These are phyloP conservation scores for Citrus medica DNA, from an alignment of 345 rosid species.

Conservation along the genomic window DNA sequence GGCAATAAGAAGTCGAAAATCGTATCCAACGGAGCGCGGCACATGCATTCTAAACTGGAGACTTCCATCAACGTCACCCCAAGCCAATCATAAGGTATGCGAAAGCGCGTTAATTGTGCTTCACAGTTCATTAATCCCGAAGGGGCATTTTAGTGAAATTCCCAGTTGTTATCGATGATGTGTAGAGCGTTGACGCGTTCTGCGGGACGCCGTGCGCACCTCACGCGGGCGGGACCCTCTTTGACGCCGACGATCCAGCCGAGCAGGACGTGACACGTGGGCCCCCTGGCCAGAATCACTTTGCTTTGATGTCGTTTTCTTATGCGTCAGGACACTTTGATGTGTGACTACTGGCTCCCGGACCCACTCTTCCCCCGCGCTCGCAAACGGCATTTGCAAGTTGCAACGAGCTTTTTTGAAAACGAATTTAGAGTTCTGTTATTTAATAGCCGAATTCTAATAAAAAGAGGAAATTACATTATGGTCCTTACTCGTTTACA, in stretches of 20 bases:
- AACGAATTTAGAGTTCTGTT: background rate
- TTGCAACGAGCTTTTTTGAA: background rate
- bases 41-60: background rate
- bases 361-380: background rate
- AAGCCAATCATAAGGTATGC: constrained; percentile 1
- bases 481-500: background rate
- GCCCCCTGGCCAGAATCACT: constrained; percentile 12
- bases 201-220: constrained; percentile 21
- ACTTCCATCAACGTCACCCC: background rate
- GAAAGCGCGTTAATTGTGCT: constrained; percentile 23
- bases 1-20: background rate
- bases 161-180: background rate
- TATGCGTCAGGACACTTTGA: background rate
- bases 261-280: constrained; percentile 43
- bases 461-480: background rate
- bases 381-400: background rate
- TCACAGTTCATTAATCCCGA: background rate
- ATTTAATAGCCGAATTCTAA: background rate
- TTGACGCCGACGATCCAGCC: constrained; percentile 33
- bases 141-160: constrained; percentile 7
- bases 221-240: constrained; percentile 10
- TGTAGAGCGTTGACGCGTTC: constrained; percentile 7
- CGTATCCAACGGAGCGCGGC: background rate
- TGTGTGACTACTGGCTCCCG: background rate
- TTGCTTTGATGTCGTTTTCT: constrained; percentile 17